Conservation (phyloP, 495 filamentous ascomycete species). For the Hypomontagnella monticulosa region DNA sequence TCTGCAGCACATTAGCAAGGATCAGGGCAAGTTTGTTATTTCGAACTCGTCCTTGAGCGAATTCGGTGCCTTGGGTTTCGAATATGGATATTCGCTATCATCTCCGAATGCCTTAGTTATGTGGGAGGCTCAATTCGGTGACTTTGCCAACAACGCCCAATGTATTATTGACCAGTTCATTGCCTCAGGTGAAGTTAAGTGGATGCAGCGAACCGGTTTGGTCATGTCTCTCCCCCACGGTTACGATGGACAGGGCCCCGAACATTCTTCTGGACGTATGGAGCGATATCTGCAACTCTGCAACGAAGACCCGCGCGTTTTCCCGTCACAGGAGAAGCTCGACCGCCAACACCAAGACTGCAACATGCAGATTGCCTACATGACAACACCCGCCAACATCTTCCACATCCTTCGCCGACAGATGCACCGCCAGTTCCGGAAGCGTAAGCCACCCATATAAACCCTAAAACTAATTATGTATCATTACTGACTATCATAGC, state of each 20-base stretch:
- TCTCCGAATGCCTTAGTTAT: slow-evolving; percentile 97
- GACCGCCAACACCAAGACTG: slow-evolving; percentile 98
- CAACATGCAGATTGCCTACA: slow-evolving; percentile 98
- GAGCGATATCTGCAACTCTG: slow-evolving; percentile 97
- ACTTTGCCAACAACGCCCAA: slow-evolving; percentile 99
- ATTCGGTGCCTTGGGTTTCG: slow-evolving; percentile 94
- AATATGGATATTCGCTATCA: slow-evolving; percentile 97
- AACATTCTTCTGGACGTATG: slow-evolving; percentile 97
- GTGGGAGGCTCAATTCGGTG: slow-evolving; percentile 99
- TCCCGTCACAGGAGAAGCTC: slow-evolving; percentile 85
- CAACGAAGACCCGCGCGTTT: slow-evolving; percentile 96
- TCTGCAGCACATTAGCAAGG: slow-evolving; percentile 83
- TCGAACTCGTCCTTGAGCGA: slow-evolving; percentile 97
- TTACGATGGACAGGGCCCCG: slow-evolving; percentile 97
- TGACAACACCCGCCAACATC: slow-evolving; percentile 90
- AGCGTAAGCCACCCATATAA: slow-evolving; percentile 74
- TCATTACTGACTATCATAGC: slow-evolving; percentile 65
- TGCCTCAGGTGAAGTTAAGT: slow-evolving; percentile 96
- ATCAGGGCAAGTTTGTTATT: slow-evolving; percentile 95
- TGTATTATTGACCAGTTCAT: slow-evolving; percentile 99
- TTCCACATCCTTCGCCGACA: slow-evolving; percentile 97
- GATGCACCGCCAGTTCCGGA: slow-evolving; percentile 99
- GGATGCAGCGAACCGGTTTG: slow-evolving; percentile 95
- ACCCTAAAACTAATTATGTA: not conserved
- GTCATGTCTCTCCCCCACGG: slow-evolving; percentile 96